These are phyloP conservation scores for Stygiomarasmius scandens DNA, from an alignment of 1,284 basidiomycete species.

Conservation along the genomic window DNA sequence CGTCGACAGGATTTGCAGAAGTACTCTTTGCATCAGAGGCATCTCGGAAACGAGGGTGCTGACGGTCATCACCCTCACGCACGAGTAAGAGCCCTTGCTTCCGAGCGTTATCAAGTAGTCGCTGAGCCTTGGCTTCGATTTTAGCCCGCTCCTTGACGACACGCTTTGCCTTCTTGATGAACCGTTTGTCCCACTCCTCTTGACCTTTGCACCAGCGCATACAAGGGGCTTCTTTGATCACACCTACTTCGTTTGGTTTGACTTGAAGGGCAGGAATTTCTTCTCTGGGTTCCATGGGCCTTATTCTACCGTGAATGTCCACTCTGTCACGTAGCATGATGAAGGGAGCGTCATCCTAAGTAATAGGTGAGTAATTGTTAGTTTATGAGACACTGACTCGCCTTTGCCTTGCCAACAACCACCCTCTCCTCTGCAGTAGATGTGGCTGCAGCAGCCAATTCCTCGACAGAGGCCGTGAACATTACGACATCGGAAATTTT, in stretches of 20 bases:
- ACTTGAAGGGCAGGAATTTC: slow-evolving; percentile 63
- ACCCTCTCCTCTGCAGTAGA: not conserved
- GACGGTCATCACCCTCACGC: slow-evolving; percentile 13
- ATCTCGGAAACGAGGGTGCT: slow-evolving; percentile 11
- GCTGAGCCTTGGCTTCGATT: slow-evolving; percentile 42
- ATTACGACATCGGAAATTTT: slow-evolving; percentile 1
- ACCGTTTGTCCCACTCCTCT: slow-evolving; percentile 59
- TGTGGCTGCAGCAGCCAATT: not conserved
- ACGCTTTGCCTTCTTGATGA: slow-evolving; percentile 39
- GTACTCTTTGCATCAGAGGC: slow-evolving; percentile 16
- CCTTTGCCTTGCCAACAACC: not conserved
- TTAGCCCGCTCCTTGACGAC: slow-evolving; percentile 43
- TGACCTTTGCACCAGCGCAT: slow-evolving; percentile 62
- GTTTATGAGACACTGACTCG: not conserved
- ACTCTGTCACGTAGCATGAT: slow-evolving; percentile 79
- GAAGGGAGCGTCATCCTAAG: slow-evolving; percentile 31
- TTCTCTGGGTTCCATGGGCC: slow-evolving; percentile 69
- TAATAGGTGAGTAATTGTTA: not conserved
- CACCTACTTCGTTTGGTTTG: slow-evolving; percentile 59
- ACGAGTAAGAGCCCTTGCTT: slow-evolving; percentile 46
- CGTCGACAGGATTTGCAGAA: slow-evolving; percentile 17
- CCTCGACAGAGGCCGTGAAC: slow-evolving; percentile 1
- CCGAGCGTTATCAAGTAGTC: slow-evolving; percentile 47
- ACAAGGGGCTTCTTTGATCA: slow-evolving; percentile 67
- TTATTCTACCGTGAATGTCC: slow-evolving; percentile 62